phyloP scores from a whole-genome alignment of 2,329 filamentous ascomycete species.

The Trichoderma aggressivum region DNA sequence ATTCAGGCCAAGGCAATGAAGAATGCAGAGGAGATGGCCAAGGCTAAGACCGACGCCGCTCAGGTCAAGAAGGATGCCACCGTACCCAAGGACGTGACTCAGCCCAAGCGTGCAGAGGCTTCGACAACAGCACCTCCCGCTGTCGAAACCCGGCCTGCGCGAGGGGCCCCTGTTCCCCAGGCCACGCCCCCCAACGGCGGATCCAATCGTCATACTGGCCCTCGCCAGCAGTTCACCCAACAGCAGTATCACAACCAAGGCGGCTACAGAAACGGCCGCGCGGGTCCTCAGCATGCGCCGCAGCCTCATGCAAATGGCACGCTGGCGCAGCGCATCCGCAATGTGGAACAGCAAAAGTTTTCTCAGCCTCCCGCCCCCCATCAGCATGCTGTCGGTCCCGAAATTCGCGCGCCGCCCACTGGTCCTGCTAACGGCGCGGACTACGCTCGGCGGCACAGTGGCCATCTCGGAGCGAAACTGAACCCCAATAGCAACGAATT shows the following conservation, averaged over 20 bases:
- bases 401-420: slow-evolving; percentile 69
- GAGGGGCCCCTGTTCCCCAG: slow-evolving; percentile 35
- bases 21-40: slow-evolving; percentile 63
- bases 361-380: slow-evolving; percentile 42
- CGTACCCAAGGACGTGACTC: slow-evolving; percentile 42
- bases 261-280: slow-evolving; percentile 49
- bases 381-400: slow-evolving; percentile 55
- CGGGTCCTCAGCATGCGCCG: slow-evolving; percentile 41
- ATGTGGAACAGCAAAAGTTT: slow-evolving; percentile 51
- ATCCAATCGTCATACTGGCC: slow-evolving; percentile 44
- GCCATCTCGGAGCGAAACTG: slow-evolving; percentile 53
- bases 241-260: slow-evolving; percentile 45
- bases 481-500: slow-evolving; percentile 74
- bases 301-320: slow-evolving; percentile 42
- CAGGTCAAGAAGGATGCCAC: slow-evolving; percentile 42
- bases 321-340: slow-evolving; percentile 50
- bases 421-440: slow-evolving; percentile 63
- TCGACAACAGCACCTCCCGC: slow-evolving; percentile 6
- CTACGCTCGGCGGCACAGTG: slow-evolving; percentile 52
- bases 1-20: slow-evolving; percentile 85
- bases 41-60: slow-evolving; percentile 48
- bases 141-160: slow-evolving; percentile 31
- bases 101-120: slow-evolving; percentile 36
- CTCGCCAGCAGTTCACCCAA: slow-evolving; percentile 48
- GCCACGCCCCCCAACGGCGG: slow-evolving; percentile 27